Evolutionary conservation across 2,329 filamentous ascomycete species (phyloP), one percentile per base, ranked within the genome.

Genomic region (Lachnellula cervina): DNA sequence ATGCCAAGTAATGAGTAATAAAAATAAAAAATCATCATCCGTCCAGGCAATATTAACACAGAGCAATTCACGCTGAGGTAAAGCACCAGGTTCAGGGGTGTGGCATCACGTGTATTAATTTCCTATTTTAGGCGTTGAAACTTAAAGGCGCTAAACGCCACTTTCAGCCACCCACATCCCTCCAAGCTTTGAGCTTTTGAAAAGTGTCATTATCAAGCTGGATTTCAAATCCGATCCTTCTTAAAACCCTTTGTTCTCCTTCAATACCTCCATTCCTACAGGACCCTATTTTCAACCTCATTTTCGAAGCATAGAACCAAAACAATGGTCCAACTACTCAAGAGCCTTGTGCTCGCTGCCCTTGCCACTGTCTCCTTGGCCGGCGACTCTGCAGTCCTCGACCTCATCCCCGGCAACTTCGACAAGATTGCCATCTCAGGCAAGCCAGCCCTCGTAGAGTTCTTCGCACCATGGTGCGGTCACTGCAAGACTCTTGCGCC

Each of bases 401-500:
- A 97, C 73, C 86, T 99, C 59, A 85, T 88, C 58, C 91, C 93
- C 54, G 78, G 79, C 67, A 99, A 97, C 79, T 99, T 99, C 73
- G 93, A 97, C 78, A 77, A 87, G 48, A 80, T 96, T 54, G 90
- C 96, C 62, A 80, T 96, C 58, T 93, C 89, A 46, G 91, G 91
- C 74, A 97, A 96, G 79, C 93, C 94, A 44, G 92, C 94, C 0
- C 86, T 99, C 25, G 91, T 97, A 66, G 92, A 97, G 74, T 99
- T 99, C 82, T 97, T 96, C 71, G 94, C 94, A 35, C 92, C 93
- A 23, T 99, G 94, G 94, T 99, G 94, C 70, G 95, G 94, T 34
- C 94, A 99, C 81, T 99, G 94, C 90, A 97, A 97, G 83, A 96
- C 78, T 69, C 88, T 99, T 35, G 94, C 94, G 16, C 95, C 94